Percentiles rank a stretch among this genome's conserved stretches.
Conservation (phyloP, 106 monocot species). For the Ottelia alismoides region DNA sequence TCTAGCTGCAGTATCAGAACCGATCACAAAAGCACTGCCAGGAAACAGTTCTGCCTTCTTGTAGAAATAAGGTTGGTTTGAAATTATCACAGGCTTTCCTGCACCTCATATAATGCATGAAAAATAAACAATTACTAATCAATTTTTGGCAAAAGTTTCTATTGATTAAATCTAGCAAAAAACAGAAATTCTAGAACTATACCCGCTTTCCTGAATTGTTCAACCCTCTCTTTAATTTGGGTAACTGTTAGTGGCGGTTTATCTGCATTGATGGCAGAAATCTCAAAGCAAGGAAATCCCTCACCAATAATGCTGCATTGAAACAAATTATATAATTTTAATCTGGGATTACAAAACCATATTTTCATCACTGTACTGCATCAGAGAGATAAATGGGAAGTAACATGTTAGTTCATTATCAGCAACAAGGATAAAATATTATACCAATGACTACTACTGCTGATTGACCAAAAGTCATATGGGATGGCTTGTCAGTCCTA, state of each 20-base stretch:
- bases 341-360: too few species aligned
- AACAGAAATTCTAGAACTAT: conserved; percentile 4
- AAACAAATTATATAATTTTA: too few species aligned
- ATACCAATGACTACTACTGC: too few species aligned
- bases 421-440: too few species aligned
- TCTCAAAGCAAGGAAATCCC: conserved; percentile 85
- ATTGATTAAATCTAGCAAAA: too few species aligned
- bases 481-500: too few species aligned
- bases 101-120: conserved; percentile 7
- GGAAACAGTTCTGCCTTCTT: conserved; percentile 93
- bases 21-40: conserved; percentile 90
- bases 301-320: conserved; percentile 58
- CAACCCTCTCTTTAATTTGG: conserved; percentile 83
- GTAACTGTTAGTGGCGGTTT: conserved; percentile 66
- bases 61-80: conserved; percentile 90
- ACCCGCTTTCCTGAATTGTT: conserved; percentile 83
- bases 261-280: conserved; percentile 90
- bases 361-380: too few species aligned
- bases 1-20: conserved; percentile 84
- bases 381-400: too few species aligned
- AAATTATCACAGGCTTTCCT: conserved; percentile 85
- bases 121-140: neutral
- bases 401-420: too few species aligned
- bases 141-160: too few species aligned
- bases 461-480: too few species aligned